Evolutionary conservation across 2,329 filamentous ascomycete species (phyloP).

Genomic region (Penicillium sp.): DNA sequence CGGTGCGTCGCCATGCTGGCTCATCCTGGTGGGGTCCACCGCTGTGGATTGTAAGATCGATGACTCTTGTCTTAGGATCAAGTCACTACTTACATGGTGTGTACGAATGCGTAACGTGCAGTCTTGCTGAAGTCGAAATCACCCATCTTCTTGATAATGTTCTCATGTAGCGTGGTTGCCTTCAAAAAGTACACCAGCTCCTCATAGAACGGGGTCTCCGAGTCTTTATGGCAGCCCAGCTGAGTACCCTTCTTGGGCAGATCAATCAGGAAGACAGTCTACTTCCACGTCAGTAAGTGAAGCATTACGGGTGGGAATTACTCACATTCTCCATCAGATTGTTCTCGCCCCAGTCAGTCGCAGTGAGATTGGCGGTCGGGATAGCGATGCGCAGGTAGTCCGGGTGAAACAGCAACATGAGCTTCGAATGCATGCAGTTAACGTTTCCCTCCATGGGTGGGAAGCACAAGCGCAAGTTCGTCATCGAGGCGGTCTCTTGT

Average conservation of each 20-base stretch:
- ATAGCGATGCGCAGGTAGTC: conserved; percentile 72
- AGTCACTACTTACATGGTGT: conserved; percentile 64
- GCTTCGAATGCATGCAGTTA: conserved; percentile 86
- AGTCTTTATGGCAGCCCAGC: conserved; percentile 25
- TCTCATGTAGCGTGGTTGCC: conserved; percentile 61
- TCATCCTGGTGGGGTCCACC: conserved; percentile 54
- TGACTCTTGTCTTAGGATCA: conserved; percentile 6
- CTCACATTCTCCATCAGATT: conserved; percentile 73
- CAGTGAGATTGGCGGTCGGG: conserved; percentile 79
- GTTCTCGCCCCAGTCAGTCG: conserved; percentile 84
- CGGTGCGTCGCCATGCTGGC: conserved; percentile 50
- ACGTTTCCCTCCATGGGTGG: conserved; percentile 68
- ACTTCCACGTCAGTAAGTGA: conserved; percentile 11
- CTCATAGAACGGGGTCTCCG: conserved; percentile 57
- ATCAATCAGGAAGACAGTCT: conserved; percentile 88
- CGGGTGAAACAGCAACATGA: conserved; percentile 80
- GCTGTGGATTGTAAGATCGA: conserved; percentile 33
- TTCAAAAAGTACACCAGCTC: conserved; percentile 68
- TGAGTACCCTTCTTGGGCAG: conserved; percentile 53
- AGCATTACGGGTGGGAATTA: conserved; percentile 1
- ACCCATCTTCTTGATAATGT: conserved; percentile 62
- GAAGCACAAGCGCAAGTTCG: conserved; percentile 66
- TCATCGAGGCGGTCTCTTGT: conserved; percentile 41
- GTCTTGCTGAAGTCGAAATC: conserved; percentile 81
- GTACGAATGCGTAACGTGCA: conserved; percentile 69